A percentile compares a stretch with the other conserved stretches of the same genome.
Evolutionary conservation across 805 yeast species (phyloP).

Genomic region (Vanderwaltozyma yarrowii): DNA sequence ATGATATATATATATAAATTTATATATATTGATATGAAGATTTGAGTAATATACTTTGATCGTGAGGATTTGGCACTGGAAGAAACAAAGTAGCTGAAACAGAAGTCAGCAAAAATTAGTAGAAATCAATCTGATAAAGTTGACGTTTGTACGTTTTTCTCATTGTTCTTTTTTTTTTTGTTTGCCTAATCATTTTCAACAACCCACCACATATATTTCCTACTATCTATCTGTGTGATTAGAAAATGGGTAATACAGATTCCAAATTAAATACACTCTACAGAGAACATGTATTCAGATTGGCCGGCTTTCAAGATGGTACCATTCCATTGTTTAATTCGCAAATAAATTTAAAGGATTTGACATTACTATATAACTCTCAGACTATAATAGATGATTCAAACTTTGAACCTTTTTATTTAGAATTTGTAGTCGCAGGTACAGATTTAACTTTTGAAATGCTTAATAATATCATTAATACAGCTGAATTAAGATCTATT

Average conservation of each 20-base stretch:
- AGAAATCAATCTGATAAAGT: no score
- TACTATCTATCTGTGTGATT: no score
- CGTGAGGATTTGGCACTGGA: no score
- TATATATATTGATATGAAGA: no score
- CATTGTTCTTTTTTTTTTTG: no score
- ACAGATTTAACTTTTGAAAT: conserved; percentile 11
- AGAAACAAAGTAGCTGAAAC: no score
- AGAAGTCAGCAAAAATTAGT: no score
- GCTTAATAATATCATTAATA: conserved; percentile 39
- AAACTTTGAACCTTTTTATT: conserved; percentile 24
- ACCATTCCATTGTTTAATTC: background rate
- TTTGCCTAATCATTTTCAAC: no score
- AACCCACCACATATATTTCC: no score
- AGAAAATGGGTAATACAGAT: conserved; percentile 61
- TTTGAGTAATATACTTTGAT: no score
- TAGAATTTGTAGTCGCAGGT: conserved; percentile 12
- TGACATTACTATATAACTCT: conserved; percentile 22
- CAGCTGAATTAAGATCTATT: conserved; percentile 41
- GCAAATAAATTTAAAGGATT: conserved; percentile 4
- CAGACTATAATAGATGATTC: conserved; percentile 34
- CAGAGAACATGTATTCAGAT: conserved; percentile 38
- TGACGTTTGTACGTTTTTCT: no score
- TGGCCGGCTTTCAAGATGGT: conserved; percentile 6
- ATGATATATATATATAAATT: no score
- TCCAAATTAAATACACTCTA: conserved; percentile 43